phyloP scores from a whole-genome alignment of 768 basidiomycete genomes.

The Lactarius sanguifluus region DNA sequence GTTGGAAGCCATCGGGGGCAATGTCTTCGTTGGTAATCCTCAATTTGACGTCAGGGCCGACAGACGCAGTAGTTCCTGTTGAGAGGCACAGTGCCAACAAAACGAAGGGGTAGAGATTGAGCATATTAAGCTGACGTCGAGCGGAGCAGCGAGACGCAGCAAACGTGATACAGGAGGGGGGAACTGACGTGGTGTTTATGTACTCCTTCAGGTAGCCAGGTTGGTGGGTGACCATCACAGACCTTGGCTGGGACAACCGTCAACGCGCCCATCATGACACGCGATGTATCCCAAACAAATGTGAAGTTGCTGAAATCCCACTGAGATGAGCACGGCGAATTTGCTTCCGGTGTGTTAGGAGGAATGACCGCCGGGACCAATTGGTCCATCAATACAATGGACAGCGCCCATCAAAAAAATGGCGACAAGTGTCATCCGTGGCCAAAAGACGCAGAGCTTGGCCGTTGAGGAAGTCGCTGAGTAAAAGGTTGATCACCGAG shows the following conservation, averaged over 20 bases:
- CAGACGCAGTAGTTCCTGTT: neutral
- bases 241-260: neutral
- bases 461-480: neutral
- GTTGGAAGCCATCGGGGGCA: constrained; percentile 13
- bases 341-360: neutral
- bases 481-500: neutral
- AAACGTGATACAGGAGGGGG: neutral
- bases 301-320: neutral
- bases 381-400: neutral
- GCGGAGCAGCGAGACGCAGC: neutral
- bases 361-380: neutral
- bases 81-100: neutral
- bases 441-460: neutral
- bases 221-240: neutral
- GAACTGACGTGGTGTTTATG: neutral
- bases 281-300: neutral
- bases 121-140: neutral
- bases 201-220: neutral
- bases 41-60: constrained; percentile 7
- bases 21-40: constrained; percentile 11
- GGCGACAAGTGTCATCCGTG: neutral
- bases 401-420: neutral
- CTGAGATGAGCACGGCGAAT: neutral
- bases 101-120: neutral
- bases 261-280: neutral